Evolutionary conservation across 2,329 filamentous ascomycete species (phyloP).

Genomic region (Beauveria rudraprayagi): DNA sequence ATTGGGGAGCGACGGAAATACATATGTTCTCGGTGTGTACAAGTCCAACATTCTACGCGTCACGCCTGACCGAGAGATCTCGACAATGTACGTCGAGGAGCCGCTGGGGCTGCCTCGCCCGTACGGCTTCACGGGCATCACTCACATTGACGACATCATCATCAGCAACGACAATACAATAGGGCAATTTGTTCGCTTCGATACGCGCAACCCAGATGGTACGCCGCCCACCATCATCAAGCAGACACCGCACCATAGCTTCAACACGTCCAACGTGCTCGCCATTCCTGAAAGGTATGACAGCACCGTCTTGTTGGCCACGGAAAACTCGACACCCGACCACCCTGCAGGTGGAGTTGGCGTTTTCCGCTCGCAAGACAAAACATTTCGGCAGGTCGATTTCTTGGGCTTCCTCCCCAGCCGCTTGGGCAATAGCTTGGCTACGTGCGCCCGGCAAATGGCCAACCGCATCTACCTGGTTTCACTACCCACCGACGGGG

Average conservation of each 20-base stretch:
- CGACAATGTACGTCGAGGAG: slow-evolving; percentile 8
- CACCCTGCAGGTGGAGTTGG: not conserved
- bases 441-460: slow-evolving; percentile 9
- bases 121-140: slow-evolving; percentile 10
- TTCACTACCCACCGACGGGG: slow-evolving; percentile 9
- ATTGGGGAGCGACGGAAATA: slow-evolving; percentile 3
- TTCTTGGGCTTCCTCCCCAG: not conserved
- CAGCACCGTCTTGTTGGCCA: slow-evolving; percentile 3
- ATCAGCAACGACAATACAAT: slow-evolving; percentile 8
- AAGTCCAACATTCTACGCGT: slow-evolving; percentile 8
- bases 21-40: slow-evolving; percentile 8
- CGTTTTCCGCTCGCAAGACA: not conserved
- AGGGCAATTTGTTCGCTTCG: slow-evolving; percentile 9
- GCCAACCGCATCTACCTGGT: slow-evolving; percentile 10
- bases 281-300: slow-evolving; percentile 9
- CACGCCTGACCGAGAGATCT: slow-evolving; percentile 6
- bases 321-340: slow-evolving; percentile 8
- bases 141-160: slow-evolving; percentile 7
- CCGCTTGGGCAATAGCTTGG: not conserved
- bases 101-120: not conserved
- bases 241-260: slow-evolving; percentile 7
- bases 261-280: slow-evolving; percentile 10
- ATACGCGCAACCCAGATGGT: not conserved
- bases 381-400: not conserved
- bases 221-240: slow-evolving; percentile 1